Conservation (phyloP, 768 basidiomycete genomes). For the Daedalea quercina region DNA sequence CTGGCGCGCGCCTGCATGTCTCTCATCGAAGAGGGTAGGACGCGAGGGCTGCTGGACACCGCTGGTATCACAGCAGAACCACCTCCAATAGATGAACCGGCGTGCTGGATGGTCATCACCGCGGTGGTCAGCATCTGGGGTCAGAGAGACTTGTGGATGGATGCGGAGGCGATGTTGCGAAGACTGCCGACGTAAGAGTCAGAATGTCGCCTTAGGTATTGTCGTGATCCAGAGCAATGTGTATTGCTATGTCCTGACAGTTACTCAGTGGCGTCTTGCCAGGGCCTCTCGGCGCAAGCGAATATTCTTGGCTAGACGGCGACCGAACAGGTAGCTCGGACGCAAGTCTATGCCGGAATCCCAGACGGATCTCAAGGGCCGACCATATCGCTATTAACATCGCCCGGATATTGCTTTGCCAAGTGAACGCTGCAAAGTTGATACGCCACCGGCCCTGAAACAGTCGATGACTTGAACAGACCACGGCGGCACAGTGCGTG, state of each 20-base stretch:
- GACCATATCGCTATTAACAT: no score
- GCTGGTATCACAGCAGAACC: no score
- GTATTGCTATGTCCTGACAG: no score
- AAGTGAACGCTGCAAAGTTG: background rate
- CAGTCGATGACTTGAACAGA: background rate
- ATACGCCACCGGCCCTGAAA: background rate
- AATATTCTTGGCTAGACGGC: no score
- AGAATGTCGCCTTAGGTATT: background rate
- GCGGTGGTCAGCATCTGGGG: conserved; percentile 66
- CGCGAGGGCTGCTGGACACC: background rate
- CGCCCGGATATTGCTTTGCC: no score
- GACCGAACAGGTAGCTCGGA: no score
- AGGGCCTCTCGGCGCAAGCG: no score
- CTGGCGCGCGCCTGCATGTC: conserved; percentile 64
- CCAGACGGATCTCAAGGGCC: no score
- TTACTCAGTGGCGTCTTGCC: no score
- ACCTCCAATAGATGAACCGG: conserved; percentile 29
- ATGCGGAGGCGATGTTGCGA: conserved; percentile 51
- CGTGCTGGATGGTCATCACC: conserved; percentile 73
- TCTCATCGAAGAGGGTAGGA: conserved; percentile 13
- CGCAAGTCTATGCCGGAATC: no score
- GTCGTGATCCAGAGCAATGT: no score
- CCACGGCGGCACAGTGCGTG: no score
- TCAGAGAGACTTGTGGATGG: conserved; percentile 76
- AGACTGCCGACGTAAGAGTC: background rate